phyloP scores from a whole-genome alignment of 2,329 filamentous ascomycete species.

The Aphanocladium album region DNA sequence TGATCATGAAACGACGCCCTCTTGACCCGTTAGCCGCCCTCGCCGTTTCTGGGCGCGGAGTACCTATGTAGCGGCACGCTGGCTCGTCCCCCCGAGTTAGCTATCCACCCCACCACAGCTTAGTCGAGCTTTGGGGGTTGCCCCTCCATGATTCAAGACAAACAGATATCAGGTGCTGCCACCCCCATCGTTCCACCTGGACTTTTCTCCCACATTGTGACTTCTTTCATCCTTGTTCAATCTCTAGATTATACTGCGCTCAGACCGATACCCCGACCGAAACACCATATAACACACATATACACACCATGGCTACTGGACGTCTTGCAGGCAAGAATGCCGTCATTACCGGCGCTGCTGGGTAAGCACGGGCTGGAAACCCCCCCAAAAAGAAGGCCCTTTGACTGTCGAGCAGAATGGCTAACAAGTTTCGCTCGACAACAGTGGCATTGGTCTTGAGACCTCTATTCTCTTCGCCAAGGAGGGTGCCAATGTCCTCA shows the following conservation, averaged over 20 bases:
- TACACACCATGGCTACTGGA: conserved; percentile 26
- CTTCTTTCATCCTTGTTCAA: not conserved
- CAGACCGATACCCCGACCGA: conserved; percentile 4
- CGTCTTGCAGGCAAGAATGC: conserved; percentile 58
- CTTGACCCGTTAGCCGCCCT: not conserved
- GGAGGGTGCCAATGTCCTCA: conserved; percentile 79
- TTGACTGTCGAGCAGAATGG: not conserved
- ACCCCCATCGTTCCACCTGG: not conserved
- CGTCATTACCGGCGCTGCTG: conserved; percentile 78
- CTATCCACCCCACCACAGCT: conserved; percentile 7
- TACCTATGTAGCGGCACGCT: too few species aligned
- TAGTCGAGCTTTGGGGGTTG: not conserved
- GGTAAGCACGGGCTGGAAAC: conserved; percentile 50
- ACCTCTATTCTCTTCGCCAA: conserved; percentile 84
- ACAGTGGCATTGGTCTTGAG: conserved; percentile 86
- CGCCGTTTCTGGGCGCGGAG: not conserved
- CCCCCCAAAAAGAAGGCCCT: not conserved
- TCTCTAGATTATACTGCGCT: not conserved
- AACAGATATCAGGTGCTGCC: conserved; percentile 5
- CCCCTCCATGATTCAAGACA: conserved; percentile 7
- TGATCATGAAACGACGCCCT: not conserved
- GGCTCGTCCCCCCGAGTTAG: not conserved
- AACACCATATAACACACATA: not conserved
- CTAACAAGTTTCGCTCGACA: not conserved
- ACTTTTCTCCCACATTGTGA: not conserved